Conservation (phyloP, 257 asterid species). For the Solanum medicagineum region DNA sequence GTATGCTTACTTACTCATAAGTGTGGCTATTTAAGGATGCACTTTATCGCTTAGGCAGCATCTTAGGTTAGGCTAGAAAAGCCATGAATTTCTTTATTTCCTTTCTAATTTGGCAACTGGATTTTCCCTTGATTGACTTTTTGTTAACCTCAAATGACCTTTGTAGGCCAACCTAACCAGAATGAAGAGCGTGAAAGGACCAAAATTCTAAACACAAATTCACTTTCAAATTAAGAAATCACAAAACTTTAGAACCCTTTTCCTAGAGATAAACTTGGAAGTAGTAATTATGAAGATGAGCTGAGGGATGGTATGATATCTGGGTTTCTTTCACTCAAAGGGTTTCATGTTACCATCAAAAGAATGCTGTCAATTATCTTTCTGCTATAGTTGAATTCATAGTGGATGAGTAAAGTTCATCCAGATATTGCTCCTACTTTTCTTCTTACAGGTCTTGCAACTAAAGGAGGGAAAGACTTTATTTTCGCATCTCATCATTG, state of each 20-base stretch:
- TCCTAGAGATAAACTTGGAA: neutral
- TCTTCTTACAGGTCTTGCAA: constrained; percentile 42
- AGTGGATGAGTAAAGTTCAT: neutral
- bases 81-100: neutral
- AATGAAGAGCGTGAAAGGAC: neutral
- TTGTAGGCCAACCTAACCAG: neutral
- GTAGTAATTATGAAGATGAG: neutral
- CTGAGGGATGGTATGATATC: neutral
- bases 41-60: neutral
- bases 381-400: neutral
- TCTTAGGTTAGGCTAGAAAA: neutral
- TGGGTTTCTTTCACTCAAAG: neutral
- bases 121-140: neutral
- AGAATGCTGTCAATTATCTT: neutral
- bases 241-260: neutral
- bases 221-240: neutral
- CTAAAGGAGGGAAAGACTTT: constrained; percentile 60
- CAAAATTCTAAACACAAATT: neutral
- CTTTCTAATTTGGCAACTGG: neutral
- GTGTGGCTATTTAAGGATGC: neutral
- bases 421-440: neutral
- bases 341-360: neutral
- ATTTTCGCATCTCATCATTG: constrained; percentile 67
- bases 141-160: neutral
- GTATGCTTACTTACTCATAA: constrained; percentile 37